A percentile compares a stretch with the other conserved stretches of the same genome.
These are phyloP conservation scores for Dactylellina cionopaga DNA, from an alignment of 2,329 filamentous ascomycete species.

Conservation along the genomic window DNA sequence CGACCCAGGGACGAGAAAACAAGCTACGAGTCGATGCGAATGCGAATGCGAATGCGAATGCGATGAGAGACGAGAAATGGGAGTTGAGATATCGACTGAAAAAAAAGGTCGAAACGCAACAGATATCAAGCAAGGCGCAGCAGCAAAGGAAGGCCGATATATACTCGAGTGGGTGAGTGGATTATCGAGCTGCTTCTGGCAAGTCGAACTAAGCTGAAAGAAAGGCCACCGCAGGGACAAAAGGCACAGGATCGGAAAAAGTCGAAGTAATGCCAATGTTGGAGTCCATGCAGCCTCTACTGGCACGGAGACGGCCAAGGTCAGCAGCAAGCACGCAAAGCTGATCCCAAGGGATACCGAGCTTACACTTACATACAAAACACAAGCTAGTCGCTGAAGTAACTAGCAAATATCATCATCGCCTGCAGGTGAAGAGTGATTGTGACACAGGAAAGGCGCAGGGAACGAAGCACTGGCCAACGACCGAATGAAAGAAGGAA, in stretches of 20 bases:
- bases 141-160: constrained; percentile 3
- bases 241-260: constrained; percentile 20
- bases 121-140: background rate
- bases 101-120: constrained; percentile 4
- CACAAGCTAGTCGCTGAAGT: background rate
- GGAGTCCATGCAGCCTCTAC: constrained; percentile 15
- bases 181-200: constrained; percentile 26
- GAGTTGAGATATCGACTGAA: background rate
- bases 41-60: background rate
- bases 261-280: constrained; percentile 22
- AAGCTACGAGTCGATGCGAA: background rate
- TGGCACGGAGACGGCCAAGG: constrained; percentile 19
- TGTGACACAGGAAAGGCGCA: background rate
- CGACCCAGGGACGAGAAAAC: background rate
- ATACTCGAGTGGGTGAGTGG: constrained; percentile 4
- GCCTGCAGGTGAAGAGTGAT: background rate
- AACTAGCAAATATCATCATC: constrained; percentile 2
- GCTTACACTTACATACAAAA: constrained; percentile 16
- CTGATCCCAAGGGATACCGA: constrained; percentile 10
- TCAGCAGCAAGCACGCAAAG: constrained; percentile 39
- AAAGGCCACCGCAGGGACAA: background rate
- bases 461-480: constrained; percentile 5
- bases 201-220: constrained; percentile 26
- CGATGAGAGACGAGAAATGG: background rate
- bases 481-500: too few species aligned